These are phyloP conservation scores for Candida argentea DNA, from an alignment of 805 yeast genomes.

Conservation along the genomic window DNA sequence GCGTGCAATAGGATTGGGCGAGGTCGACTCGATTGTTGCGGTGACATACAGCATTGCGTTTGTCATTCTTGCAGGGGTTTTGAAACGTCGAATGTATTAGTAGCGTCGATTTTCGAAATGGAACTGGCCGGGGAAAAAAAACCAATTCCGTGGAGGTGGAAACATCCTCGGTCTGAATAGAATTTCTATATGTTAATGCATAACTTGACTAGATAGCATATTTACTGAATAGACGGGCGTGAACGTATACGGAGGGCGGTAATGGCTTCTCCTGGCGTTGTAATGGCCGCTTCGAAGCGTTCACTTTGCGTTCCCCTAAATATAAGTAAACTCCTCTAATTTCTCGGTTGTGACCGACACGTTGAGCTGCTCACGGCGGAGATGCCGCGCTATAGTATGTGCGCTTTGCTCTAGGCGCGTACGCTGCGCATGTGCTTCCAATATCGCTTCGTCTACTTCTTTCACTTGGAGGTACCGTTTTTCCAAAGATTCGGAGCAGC, in stretches of 20 bases:
- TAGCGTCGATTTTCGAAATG: no score
- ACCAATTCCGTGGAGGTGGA: no score
- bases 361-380: slow-evolving; percentile 22
- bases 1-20: slow-evolving; percentile 9
- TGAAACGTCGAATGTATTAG: no score
- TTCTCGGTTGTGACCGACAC: slow-evolving; percentile 35
- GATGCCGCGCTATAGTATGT: slow-evolving; percentile 13
- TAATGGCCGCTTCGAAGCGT: no score
- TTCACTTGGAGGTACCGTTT: slow-evolving; percentile 16
- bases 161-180: no score
- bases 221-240: no score
- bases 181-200: no score
- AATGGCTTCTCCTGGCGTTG: no score
- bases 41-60: slow-evolving; percentile 1
- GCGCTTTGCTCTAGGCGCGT: slow-evolving; percentile 12
- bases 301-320: slow-evolving; percentile 14
- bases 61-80: no score
- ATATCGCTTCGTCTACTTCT: slow-evolving; percentile 14
- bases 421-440: slow-evolving; percentile 15
- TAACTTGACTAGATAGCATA: no score
- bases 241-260: no score
- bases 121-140: no score
- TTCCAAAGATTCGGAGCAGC: slow-evolving; percentile 15
- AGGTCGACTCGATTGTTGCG: slow-evolving; percentile 5
- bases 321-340: slow-evolving; percentile 38